Evolutionary conservation across 2,329 filamentous ascomycete genomes (phyloP), one percentile per base, ranked within the genome.

Genomic region (Penicillium sp.): DNA sequence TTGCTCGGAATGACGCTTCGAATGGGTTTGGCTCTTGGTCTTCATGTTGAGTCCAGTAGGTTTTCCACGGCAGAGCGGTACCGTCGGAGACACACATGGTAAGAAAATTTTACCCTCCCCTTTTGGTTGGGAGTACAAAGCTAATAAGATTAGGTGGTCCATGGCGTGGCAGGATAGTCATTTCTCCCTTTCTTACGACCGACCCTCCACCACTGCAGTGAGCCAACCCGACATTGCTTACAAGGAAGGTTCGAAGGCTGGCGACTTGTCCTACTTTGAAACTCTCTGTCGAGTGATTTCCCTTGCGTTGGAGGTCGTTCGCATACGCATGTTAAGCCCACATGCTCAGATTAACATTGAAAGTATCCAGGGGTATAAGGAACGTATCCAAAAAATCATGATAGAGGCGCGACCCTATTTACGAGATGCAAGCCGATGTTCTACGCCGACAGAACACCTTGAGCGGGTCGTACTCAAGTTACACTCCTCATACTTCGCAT

Each of bases 101-200:
- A 67, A 57, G 68, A 50, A 16, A n/a, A 2, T 4, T 9, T 31
- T 34, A n/a, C 18, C 34, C 1, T 5, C 13, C 9, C 4, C 1
- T 5, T 22, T 31, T 31, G 11, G 16, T 13, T 34, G 16, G 18
- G 14, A 10, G 3, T 32, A 46, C 56, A 42, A 58, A 36, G 5
- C 16, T 18, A 21, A 18, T 5, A 10, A 40, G 38, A 6, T 2
- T 24, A 80, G 78, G 78, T 87, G 84, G 84, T 82, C 82, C 2
- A 77, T 86, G 59, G 77, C 85, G 31, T 87, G 84, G 84, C 84
- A 86, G 64, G 84, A 87, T 61, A 85, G 82, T 52, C 75, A 86
- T 44, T 78, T 87, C 22, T 86, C 83, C 8, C 79, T 87, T 31
- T 86, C 83, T 2, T 87, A 86, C 62, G 84, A 87, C 61, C 73